Percentiles rank a stretch among this genome's conserved stretches.
phyloP scores from a whole-genome alignment of 2,329 filamentous ascomycete genomes.

The Cladophialophora bantiana region DNA sequence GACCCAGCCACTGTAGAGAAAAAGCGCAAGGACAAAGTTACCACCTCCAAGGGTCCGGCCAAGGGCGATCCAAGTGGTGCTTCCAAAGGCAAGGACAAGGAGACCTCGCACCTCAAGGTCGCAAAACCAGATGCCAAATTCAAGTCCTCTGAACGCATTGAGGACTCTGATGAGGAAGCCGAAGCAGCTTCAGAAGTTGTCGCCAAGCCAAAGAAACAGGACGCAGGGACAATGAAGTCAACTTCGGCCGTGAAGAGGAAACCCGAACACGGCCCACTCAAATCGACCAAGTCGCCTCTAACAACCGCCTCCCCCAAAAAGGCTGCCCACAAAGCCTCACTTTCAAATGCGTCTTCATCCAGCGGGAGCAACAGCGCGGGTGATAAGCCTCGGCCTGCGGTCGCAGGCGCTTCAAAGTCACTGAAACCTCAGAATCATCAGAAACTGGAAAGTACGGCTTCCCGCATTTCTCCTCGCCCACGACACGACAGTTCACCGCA shows the following conservation, averaged over 20 bases:
- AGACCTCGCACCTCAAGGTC: conserved; percentile 43
- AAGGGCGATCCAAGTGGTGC: conserved; percentile 44
- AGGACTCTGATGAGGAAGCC: conserved; percentile 60
- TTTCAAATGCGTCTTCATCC: conserved; percentile 34
- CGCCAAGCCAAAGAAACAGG: conserved; percentile 28
- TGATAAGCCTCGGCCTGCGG: conserved; percentile 32
- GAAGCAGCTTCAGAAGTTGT: conserved; percentile 54
- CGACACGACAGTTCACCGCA: conserved; percentile 60
- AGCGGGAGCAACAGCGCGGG: conserved; percentile 32
- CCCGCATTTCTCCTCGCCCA: conserved; percentile 44
- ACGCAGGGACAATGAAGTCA: conserved; percentile 20
- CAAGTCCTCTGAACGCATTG: conserved; percentile 62
- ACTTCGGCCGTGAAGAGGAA: conserved; percentile 25
- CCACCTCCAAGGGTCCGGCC: conserved; percentile 6
- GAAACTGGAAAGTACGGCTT: conserved; percentile 25
- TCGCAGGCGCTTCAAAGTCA: conserved; percentile 24
- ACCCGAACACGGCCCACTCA: conserved; percentile 17
- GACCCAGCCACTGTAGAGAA: conserved; percentile 40
- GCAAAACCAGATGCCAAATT: conserved; percentile 54
- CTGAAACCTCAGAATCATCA: conserved; percentile 29
- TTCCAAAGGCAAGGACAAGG: conserved; percentile 43
- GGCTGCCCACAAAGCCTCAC: conserved; percentile 34
- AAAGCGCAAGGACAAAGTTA: conserved; percentile 49
- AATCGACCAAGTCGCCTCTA: conserved; percentile 17
- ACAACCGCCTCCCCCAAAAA: conserved; percentile 26